Percentiles rank a stretch among this genome's conserved stretches.
Conservation (phyloP, 2,329 filamentous ascomycete species). For the Catunica adiposa region DNA sequence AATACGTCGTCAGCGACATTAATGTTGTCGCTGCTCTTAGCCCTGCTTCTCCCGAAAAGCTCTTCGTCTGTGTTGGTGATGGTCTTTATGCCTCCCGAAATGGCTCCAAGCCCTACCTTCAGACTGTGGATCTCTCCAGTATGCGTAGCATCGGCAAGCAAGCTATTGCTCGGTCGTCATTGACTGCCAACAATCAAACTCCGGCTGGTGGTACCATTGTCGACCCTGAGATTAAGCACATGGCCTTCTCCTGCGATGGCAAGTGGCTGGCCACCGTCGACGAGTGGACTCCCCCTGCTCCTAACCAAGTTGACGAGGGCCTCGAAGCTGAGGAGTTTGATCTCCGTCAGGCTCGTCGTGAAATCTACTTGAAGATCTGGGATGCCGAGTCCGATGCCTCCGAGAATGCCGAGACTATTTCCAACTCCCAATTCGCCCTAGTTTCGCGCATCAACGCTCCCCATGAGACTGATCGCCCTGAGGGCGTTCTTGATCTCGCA, state of each 20-base stretch:
- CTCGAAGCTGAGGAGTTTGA: constrained; percentile 24
- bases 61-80: constrained; percentile 52
- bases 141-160: constrained; percentile 70
- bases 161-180: constrained; percentile 73
- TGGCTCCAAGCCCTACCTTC: constrained; percentile 41
- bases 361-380: constrained; percentile 89
- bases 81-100: constrained; percentile 40
- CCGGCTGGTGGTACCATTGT: constrained; percentile 48
- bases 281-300: constrained; percentile 62
- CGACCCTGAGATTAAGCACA: constrained; percentile 60
- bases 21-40: constrained; percentile 36
- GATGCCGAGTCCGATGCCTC: constrained; percentile 20
- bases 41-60: constrained; percentile 42
- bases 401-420: constrained; percentile 20
- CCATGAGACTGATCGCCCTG: constrained; percentile 42
- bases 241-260: constrained; percentile 65
- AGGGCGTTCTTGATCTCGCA: constrained; percentile 54
- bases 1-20: constrained; percentile 23
- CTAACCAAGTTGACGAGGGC: constrained; percentile 41
- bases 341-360: constrained; percentile 38
- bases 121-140: constrained; percentile 72
- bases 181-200: constrained; percentile 62
- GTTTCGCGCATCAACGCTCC: constrained; percentile 72
- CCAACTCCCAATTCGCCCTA: constrained; percentile 44
- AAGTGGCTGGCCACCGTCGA: constrained; percentile 85